Percentiles rank a stretch among this genome's conserved stretches.
Conservation (phyloP, 441 rosid genomes). For the Brassica balearica region DNA sequence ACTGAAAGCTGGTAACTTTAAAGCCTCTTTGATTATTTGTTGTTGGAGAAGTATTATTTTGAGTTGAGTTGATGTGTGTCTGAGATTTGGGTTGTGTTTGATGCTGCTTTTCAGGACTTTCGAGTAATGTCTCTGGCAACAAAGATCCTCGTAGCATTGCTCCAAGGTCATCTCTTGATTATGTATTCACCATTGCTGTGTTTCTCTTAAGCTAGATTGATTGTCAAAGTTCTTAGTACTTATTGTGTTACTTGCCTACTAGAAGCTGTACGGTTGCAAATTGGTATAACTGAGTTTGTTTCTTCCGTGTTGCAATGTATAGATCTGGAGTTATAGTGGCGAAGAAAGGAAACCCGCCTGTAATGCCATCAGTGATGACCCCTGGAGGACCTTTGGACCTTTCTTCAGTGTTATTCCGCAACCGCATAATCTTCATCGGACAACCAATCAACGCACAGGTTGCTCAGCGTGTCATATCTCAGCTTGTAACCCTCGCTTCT, state of each 20-base stretch:
- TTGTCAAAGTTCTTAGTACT: neutral
- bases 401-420: conserved; percentile 75
- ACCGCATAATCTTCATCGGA: conserved; percentile 89
- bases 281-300: neutral
- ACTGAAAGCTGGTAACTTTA: conserved; percentile 48
- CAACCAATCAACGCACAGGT: conserved; percentile 80
- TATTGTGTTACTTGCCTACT: no score
- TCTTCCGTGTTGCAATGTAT: conserved; percentile 18
- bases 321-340: conserved; percentile 61
- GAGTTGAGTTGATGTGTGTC: neutral
- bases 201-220: neutral
- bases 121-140: conserved; percentile 51
- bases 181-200: neutral
- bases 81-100: conserved; percentile 26
- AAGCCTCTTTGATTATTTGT: conserved; percentile 8
- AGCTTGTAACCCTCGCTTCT: conserved; percentile 86
- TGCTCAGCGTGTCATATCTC: conserved; percentile 91
- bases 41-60: conserved; percentile 4
- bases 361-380: conserved; percentile 88
- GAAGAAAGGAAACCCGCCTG: conserved; percentile 77
- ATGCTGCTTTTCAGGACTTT: conserved; percentile 56
- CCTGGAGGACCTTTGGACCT: conserved; percentile 93
- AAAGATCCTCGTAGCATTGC: conserved; percentile 20
- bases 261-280: no score
- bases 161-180: conserved; percentile 38